phyloP scores from a whole-genome alignment of 305 asterid genomes.

The Fraxinus sp. region DNA sequence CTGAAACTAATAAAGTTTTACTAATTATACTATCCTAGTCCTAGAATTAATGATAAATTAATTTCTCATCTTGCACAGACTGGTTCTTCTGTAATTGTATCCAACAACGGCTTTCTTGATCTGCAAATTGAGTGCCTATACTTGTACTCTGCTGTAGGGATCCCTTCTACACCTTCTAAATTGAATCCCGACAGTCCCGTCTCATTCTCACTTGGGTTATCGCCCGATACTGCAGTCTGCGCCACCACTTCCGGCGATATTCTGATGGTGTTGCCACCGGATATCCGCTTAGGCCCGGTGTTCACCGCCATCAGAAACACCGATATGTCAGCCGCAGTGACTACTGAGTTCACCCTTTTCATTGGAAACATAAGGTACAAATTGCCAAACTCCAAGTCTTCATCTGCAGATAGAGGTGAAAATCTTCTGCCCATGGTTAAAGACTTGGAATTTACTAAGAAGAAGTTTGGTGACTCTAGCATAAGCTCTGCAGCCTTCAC shows the following conservation, averaged over 20 bases:
- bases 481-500: slow-evolving; percentile 86
- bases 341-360: slow-evolving; percentile 57
- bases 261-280: slow-evolving; percentile 32
- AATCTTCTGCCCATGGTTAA: slow-evolving; percentile 60
- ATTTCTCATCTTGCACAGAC: slow-evolving; percentile 35
- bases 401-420: slow-evolving; percentile 72
- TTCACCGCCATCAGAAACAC: slow-evolving; percentile 56
- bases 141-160: slow-evolving; percentile 35
- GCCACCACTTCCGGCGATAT: slow-evolving; percentile 27
- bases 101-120: slow-evolving; percentile 72
- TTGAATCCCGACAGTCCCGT: slow-evolving; percentile 33
- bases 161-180: slow-evolving; percentile 33
- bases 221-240: background rate
- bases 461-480: slow-evolving; percentile 63
- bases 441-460: slow-evolving; percentile 56
- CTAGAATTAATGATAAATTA: background rate
- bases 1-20: background rate
- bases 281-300: slow-evolving; percentile 54
- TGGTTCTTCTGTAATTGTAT: slow-evolving; percentile 74
- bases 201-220: slow-evolving; percentile 22
- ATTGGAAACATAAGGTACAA: slow-evolving; percentile 71
- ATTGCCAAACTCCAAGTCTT: slow-evolving; percentile 62
- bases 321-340: slow-evolving; percentile 72
- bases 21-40: background rate
- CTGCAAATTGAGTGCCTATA: slow-evolving; percentile 53